Evolutionary conservation across 2,329 filamentous ascomycete species (phyloP).

Genomic region (Mycosphaerella sp.): DNA sequence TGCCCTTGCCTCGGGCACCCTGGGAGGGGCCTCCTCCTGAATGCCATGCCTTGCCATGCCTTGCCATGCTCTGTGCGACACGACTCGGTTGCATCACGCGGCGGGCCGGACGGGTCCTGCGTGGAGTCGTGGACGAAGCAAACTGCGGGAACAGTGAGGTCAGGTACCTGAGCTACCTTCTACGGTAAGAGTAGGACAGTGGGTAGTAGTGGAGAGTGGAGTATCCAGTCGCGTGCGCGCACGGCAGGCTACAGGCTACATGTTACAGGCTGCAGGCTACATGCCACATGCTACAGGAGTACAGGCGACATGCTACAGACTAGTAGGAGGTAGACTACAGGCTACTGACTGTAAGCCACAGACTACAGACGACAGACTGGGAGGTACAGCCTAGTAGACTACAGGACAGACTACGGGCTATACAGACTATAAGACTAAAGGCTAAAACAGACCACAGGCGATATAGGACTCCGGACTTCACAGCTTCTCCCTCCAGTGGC

Average conservation of each 20-base stretch:
- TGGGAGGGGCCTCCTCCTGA: neutral
- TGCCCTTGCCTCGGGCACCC: slow-evolving; percentile 6
- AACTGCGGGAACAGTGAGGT: neutral
- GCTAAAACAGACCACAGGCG: neutral
- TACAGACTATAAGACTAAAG: too few relatives aligned
- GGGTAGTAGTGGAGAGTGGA: too few relatives aligned
- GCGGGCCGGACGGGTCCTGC: slow-evolving; percentile 9
- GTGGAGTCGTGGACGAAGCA: slow-evolving; percentile 5
- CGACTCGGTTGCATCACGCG: slow-evolving; percentile 24
- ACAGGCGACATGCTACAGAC: too few relatives aligned
- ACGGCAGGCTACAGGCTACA: neutral
- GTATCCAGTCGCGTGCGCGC: slow-evolving; percentile 1
- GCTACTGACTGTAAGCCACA: too few relatives aligned
- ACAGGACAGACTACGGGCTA: too few relatives aligned
- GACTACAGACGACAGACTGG: too few relatives aligned
- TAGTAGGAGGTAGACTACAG: too few relatives aligned
- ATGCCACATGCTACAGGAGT: too few relatives aligned
- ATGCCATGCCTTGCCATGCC: neutral
- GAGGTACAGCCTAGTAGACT: too few relatives aligned
- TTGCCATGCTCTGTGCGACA: neutral
- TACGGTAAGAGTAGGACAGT: too few relatives aligned
- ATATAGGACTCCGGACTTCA: neutral
- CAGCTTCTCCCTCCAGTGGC: slow-evolving; percentile 6
- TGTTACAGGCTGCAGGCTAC: neutral
- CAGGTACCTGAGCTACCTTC: too few relatives aligned